A percentile compares a stretch with the other conserved stretches of the same genome.
These are phyloP conservation scores for Suillus ampliporus DNA, from an alignment of 768 basidiomycete genomes.

Conservation along the genomic window DNA sequence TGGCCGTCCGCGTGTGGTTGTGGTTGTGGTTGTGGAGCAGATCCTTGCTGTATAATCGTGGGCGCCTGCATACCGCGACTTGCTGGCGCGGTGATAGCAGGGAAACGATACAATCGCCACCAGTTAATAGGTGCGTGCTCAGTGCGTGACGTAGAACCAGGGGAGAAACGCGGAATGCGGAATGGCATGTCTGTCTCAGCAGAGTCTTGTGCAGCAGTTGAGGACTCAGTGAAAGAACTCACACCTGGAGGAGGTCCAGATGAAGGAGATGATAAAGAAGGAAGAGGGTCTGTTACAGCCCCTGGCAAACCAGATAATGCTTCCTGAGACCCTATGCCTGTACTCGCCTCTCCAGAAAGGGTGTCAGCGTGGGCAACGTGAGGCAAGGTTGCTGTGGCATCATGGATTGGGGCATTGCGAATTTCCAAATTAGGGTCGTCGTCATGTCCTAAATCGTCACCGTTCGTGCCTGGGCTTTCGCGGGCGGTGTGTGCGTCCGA, in stretches of 20 bases:
- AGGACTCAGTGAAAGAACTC: neutral
- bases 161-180: conserved; percentile 29
- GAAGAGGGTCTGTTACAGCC: neutral
- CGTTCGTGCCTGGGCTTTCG: conserved; percentile 4
- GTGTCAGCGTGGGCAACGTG: conserved; percentile 8
- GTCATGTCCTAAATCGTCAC: neutral
- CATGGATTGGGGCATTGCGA: neutral
- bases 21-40: conserved; percentile 16
- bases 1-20: conserved; percentile 19
- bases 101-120: conserved; percentile 87
- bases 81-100: conserved; percentile 58
- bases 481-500: conserved; percentile 28
- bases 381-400: conserved; percentile 9
- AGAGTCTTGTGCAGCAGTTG: conserved; percentile 2
- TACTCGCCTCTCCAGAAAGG: conserved; percentile 7
- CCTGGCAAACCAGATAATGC: conserved; percentile 3
- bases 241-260: conserved; percentile 11
- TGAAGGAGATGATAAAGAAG: conserved; percentile 7
- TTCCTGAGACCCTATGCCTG: conserved; percentile 4
- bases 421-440: neutral
- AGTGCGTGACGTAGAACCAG: conserved; percentile 39
- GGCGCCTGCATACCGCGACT: conserved; percentile 24
- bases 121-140: conserved; percentile 65
- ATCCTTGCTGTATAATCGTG: conserved; percentile 12
- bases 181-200: conserved; percentile 34